Base-by-base conservation (phyloP, 805 yeast species). In the Candida qinlingensis region DNA sequence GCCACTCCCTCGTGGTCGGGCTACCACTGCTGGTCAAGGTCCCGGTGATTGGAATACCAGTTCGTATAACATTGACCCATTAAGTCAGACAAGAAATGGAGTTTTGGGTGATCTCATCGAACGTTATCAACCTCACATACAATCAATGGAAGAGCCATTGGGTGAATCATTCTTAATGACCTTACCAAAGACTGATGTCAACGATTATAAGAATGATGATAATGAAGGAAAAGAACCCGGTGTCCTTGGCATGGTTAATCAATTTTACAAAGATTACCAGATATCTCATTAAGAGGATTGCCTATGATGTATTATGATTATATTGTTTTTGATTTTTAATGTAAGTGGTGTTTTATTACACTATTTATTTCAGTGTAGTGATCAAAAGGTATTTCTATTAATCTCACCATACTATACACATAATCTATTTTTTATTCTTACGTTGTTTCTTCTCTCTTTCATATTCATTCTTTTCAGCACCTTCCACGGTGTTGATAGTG, bases 401-500 rank as follows among this genome's bases (percentile, higher is more conserved):
- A 19, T 19, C 19, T 19, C 19, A 19, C 19, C 19, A 19, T 19
- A 19, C 19, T 3, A 34, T 34, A 31, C 4, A 13, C 10, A 12
- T 7, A 11, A 11, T 29, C 25, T 55, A 67, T 51, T 64, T 67
- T 56, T 74, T 73, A 38, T 74, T 70, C 63, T 77, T 79, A 59
- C 90, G 77, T 52, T 72, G 71, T 63, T 76, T 81, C 74, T 80
- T 86, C 62, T 91, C 97, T 52, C 90, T 77, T 63, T 90, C 97
- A 67, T 92, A 92, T 58, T 83, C 83, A 65, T 94, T 91, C 75
- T 88, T 87, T 63, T 89, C 97, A 5, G 94, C 87, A 62, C 98
- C 98, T 73, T 92, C 97, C 59, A 85, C 90, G 5, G 97, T 90
- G 54, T 86, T 87, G 61, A 94, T 88, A 47, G 91, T 80, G 58